phyloP scores from a whole-genome alignment of 345 rosid species.

The Populus euphratica region DNA sequence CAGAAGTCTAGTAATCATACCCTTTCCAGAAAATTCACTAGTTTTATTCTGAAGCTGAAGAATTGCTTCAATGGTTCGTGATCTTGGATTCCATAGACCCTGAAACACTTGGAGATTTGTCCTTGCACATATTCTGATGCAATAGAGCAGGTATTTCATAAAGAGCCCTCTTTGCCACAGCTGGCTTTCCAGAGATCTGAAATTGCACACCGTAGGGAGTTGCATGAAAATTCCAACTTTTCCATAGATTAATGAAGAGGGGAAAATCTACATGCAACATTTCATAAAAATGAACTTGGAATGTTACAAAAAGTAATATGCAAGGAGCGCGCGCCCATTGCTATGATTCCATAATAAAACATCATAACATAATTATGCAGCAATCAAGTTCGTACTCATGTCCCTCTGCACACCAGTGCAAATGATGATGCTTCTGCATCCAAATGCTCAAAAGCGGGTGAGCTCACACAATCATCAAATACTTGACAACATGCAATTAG shows the following conservation, averaged over 20 bases:
- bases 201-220: slow-evolving; percentile 16
- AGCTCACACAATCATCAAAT: slow-evolving; percentile 1
- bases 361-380: neutral
- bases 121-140: slow-evolving; percentile 57
- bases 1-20: slow-evolving; percentile 44
- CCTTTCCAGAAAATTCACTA: slow-evolving; percentile 46
- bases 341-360: neutral
- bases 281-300: neutral
- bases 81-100: slow-evolving; percentile 42
- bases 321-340: neutral
- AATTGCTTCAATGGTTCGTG: slow-evolving; percentile 52
- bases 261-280: slow-evolving; percentile 4
- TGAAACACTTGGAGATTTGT: slow-evolving; percentile 39
- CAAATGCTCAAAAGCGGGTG: neutral
- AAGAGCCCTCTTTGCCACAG: slow-evolving; percentile 49
- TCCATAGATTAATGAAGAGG: neutral
- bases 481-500: neutral
- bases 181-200: slow-evolving; percentile 59
- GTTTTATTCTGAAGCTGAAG: slow-evolving; percentile 53
- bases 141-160: slow-evolving; percentile 48
- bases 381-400: neutral
- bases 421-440: neutral
- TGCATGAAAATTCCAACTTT: neutral
- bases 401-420: neutral
- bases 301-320: neutral